Evolutionary conservation across 192 early-diverging fungal genomes (phyloP), one percentile per base, ranked within the genome.

Genomic region (Spizellomyces sp.): DNA sequence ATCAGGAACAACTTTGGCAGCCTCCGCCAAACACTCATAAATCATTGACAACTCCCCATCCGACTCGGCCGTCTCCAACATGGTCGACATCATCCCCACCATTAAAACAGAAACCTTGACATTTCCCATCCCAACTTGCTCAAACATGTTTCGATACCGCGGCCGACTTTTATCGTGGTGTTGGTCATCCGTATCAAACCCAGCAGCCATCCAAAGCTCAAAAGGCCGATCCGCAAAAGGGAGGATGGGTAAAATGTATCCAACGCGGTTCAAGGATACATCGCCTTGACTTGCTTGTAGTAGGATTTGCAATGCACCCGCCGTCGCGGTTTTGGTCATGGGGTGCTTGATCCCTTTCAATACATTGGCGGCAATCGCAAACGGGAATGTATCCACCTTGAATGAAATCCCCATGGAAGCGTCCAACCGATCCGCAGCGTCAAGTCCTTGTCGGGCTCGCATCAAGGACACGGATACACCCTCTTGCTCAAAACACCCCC

Each of bases 341-440:
- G 87, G 85, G 60, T 93, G 85, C 73, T 89, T 89, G 64, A 98
- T 69, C 22, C 95, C 96, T 71, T 91, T 93, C 67, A 96, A 70
- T 47, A 98, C 81, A 22, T 88, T 88, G 52, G 88, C 83, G 8
- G 93, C 82, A 45, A 96, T 82, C 14, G 95, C 93, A 64, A 95
- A 93, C 36, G 92, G 85, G 64, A 98, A 96, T 6, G 48, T 54
- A 70, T 95, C 92, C 6, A 85, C 88, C 54, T 87, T 84, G 81
- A 97, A 98, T 76, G 88, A 90, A 59, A 96, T 82, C 4, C 94
- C 94, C 22, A 89, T 84, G 7, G 83, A 72, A 17, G 81, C 77
- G 71, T 98, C 96, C 63, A 96, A 71, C 66, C 90, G 79, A 66
- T 79, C 83, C 15, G 90, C 86, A 4, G 89, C 86, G 64, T 86